A percentile compares a stretch with the other conserved stretches of the same genome.
phyloP scores from a whole-genome alignment of 2,329 filamentous ascomycete species.

The Microcera coccophila region DNA sequence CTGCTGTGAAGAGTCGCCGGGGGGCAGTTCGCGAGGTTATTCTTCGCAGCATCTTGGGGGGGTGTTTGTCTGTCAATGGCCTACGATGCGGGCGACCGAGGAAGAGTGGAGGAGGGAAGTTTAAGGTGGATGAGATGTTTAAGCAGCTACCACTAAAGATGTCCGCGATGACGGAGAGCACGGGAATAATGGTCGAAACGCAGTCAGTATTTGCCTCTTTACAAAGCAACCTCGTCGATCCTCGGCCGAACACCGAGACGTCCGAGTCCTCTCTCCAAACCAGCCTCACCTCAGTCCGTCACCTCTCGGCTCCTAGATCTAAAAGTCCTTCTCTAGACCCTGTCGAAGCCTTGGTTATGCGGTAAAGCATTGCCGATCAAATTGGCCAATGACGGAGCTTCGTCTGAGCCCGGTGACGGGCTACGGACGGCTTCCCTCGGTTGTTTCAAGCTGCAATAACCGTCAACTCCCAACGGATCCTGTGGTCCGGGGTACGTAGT shows the following conservation, averaged over 20 bases:
- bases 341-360: constrained; percentile 25
- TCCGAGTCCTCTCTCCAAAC: no score
- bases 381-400: constrained; percentile 30
- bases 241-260: constrained; percentile 19
- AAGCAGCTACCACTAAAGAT: background rate
- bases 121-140: background rate
- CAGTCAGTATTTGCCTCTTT: background rate
- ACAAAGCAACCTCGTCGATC: constrained; percentile 12
- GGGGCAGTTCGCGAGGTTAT: constrained; percentile 31
- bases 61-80: no score
- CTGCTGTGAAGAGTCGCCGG: constrained; percentile 24
- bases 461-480: constrained; percentile 1
- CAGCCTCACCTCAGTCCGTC: no score
- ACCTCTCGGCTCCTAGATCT: background rate
- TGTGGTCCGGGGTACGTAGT: constrained; percentile 12
- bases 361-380: constrained; percentile 22
- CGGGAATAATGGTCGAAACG: no score
- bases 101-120: background rate
- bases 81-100: no score
- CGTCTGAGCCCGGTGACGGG: constrained; percentile 16
- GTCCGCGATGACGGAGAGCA: background rate
- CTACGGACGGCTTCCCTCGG: constrained; percentile 33
- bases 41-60: constrained; percentile 31
- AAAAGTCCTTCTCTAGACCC: background rate
- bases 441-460: constrained; percentile 18